Percentiles rank a stretch among this genome's conserved stretches.
phyloP scores from a whole-genome alignment of 2,329 filamentous ascomycete species.

The Onygena corvina region DNA sequence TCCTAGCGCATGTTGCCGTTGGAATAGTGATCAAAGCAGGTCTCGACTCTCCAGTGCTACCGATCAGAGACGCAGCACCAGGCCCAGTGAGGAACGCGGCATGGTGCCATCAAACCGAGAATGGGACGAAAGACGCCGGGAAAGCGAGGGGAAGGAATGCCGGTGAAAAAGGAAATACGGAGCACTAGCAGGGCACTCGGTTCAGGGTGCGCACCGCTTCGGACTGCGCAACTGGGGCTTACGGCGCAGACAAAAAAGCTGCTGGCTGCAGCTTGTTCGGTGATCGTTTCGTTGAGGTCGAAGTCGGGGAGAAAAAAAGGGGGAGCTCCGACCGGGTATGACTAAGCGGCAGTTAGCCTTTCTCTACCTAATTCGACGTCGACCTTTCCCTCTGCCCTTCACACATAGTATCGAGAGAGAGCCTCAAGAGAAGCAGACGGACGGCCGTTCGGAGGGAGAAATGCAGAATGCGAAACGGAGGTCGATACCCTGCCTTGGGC shows the following conservation, averaged over 20 bases:
- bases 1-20: neutral
- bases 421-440: neutral
- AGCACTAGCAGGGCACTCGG: neutral
- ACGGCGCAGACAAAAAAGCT: too few species aligned
- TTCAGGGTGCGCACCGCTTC: neutral
- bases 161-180: neutral
- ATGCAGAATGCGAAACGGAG: neutral
- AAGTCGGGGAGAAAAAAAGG: neutral
- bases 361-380: neutral
- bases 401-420: too few species aligned
- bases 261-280: neutral
- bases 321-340: neutral
- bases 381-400: neutral
- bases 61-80: too few species aligned
- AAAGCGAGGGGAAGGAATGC: too few species aligned
- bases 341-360: neutral
- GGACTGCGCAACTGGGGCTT: neutral
- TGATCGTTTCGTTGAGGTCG: neutral
- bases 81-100: too few species aligned
- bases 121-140: too few species aligned
- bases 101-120: too few species aligned
- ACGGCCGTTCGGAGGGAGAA: neutral
- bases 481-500: neutral
- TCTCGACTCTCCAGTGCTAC: too few species aligned
- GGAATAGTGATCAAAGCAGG: too few species aligned